Percentiles rank a stretch among this genome's conserved stretches.
Conservation (phyloP, 495 filamentous ascomycete genomes). For the Penicillium pulvis region DNA sequence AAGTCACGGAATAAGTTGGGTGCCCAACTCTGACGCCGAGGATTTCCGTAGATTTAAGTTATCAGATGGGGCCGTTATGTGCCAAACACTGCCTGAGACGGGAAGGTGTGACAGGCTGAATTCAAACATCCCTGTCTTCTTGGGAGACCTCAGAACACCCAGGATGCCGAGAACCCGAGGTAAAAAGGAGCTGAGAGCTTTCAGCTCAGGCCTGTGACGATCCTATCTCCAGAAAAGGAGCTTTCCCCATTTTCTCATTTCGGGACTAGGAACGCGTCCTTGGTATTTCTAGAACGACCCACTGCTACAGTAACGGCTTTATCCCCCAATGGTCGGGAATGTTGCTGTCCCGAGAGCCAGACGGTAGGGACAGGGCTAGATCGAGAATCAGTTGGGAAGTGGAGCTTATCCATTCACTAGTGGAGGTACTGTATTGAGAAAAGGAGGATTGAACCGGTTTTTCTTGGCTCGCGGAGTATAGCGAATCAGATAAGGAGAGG, state of each 20-base stretch:
- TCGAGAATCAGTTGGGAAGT: slow-evolving; percentile 16
- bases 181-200: not conserved
- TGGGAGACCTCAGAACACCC: not conserved
- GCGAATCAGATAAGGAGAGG: slow-evolving; percentile 2
- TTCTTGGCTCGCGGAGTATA: not conserved
- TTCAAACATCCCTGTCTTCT: not conserved
- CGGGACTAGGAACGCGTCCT: not conserved
- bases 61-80: slow-evolving; percentile 18
- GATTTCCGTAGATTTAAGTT: slow-evolving; percentile 13
- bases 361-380: slow-evolving; percentile 12
- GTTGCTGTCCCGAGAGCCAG: slow-evolving; percentile 6
- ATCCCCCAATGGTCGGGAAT: slow-evolving; percentile 11
- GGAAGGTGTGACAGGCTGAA: slow-evolving; percentile 1
- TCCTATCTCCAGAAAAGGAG: not conserved
- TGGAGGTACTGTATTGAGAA: not conserved
- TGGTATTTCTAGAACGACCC: slow-evolving; percentile 8
- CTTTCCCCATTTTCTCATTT: not conserved
- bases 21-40: not conserved
- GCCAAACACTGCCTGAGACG: slow-evolving; percentile 8
- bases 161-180: not conserved
- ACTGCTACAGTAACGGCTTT: slow-evolving; percentile 1
- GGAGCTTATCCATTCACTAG: slow-evolving; percentile 2
- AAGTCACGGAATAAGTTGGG: not conserved
- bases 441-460: not conserved
- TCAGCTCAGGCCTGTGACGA: slow-evolving; percentile 6